Evolutionary conservation across 371 early-diverging fungal genomes (phyloP).

Genomic region (Parasitella parasitica): DNA sequence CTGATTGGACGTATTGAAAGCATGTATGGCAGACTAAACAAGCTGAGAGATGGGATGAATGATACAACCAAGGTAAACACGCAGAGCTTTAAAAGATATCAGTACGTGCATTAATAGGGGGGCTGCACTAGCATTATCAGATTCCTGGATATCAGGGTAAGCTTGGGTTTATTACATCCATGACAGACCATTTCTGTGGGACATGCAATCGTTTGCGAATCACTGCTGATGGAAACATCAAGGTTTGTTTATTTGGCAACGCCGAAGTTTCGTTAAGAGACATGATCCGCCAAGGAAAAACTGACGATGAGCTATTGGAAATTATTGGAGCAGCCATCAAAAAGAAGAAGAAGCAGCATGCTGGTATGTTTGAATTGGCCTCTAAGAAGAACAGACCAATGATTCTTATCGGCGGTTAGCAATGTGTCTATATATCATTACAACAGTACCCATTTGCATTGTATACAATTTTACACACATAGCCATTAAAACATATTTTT

Average conservation of each 20-base stretch:
- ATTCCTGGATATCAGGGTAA: conserved; percentile 81
- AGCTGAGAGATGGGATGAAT: conserved; percentile 71
- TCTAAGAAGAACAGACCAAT: conserved; percentile 88
- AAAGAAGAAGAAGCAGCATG: conserved; percentile 88
- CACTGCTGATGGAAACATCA: conserved; percentile 93
- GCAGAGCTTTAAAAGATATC: too few species aligned
- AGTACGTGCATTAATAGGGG: background rate
- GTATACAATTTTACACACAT: background rate
- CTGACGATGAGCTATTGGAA: conserved; percentile 65
- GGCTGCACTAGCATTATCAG: conserved; percentile 41
- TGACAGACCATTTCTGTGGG: conserved; percentile 94
- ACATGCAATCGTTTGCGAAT: conserved; percentile 92
- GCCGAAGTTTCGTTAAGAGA: conserved; percentile 85
- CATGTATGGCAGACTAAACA: conserved; percentile 60
- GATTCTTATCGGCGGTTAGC: conserved; percentile 91
- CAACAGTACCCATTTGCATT: background rate
- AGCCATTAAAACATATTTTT: background rate
- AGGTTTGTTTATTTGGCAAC: conserved; percentile 91
- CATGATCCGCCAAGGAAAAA: conserved; percentile 66
- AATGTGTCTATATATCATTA: background rate
- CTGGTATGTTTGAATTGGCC: conserved; percentile 84
- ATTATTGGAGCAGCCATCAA: conserved; percentile 78
- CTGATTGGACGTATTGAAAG: conserved; percentile 60
- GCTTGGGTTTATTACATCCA: conserved; percentile 94
- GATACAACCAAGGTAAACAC: conserved; percentile 81